A percentile compares a stretch with the other conserved stretches of the same genome.
Evolutionary conservation across 768 basidiomycete genomes (phyloP).

Genomic region (Lentinula guzmanii): DNA sequence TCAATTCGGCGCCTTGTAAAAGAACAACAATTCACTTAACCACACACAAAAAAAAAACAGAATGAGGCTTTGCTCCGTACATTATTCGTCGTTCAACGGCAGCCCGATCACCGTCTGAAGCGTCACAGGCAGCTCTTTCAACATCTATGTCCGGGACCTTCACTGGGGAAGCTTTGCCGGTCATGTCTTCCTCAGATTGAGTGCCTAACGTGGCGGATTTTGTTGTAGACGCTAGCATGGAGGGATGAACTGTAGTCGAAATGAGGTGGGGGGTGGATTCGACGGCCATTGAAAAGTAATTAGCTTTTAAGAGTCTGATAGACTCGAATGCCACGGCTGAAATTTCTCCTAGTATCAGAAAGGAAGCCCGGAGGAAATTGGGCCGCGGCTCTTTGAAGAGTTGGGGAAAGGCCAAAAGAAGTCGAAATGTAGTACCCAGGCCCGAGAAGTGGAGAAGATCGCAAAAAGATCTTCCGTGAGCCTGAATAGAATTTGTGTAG

Average conservation of each 20-base stretch:
- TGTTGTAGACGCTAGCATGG: background rate
- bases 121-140: background rate
- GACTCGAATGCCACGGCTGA: background rate
- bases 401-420: background rate
- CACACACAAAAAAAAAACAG: background rate
- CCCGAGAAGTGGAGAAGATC: background rate
- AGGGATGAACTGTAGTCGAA: background rate
- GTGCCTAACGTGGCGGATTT: background rate
- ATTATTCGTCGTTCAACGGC: background rate
- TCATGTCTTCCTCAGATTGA: background rate
- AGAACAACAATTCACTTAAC: background rate
- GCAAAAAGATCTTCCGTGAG: background rate
- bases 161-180: background rate
- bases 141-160: background rate
- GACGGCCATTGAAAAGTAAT: background rate
- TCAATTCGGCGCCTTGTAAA: slow-evolving; percentile 24
- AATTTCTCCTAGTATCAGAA: background rate
- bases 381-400: background rate
- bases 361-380: background rate
- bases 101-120: background rate
- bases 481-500: background rate
- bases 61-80: background rate
- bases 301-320: background rate
- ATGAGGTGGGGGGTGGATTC: background rate
- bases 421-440: background rate